phyloP scores from a whole-genome alignment of 164 flowering plant species.

The Nelumbo lutea region DNA sequence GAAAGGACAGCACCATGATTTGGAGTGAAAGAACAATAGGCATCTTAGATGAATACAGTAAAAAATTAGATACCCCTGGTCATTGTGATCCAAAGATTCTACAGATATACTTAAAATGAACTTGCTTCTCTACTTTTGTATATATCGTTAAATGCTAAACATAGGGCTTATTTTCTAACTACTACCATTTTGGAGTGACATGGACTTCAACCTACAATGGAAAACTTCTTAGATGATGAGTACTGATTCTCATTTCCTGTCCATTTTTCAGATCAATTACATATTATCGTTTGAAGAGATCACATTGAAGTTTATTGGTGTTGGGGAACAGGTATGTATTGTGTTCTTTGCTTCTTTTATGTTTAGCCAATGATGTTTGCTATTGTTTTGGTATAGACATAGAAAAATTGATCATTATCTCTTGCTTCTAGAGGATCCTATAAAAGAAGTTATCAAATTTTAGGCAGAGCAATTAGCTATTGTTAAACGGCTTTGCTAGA shows the following conservation, averaged over 20 bases:
- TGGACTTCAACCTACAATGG: not conserved
- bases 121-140: not conserved
- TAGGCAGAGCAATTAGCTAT: not conserved
- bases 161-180: no score
- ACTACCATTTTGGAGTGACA: no score
- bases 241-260: not conserved
- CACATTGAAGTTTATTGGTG: constrained; percentile 83
- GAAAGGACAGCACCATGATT: no score
- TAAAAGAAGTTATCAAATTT: not conserved
- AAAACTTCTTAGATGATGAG: constrained; percentile 2
- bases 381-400: not conserved
- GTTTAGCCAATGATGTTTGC: not conserved
- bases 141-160: not conserved
- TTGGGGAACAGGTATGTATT: constrained; percentile 71
- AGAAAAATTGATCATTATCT: not conserved
- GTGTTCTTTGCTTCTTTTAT: constrained; percentile 1
- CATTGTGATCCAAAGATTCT: no score
- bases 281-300: constrained; percentile 95
- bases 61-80: no score
- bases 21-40: no score
- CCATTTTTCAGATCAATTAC: constrained; percentile 69
- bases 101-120: not conserved
- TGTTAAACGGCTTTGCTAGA: not conserved
- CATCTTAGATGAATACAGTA: no score
- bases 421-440: not conserved